Evolutionary conservation across 2,329 filamentous ascomycete genomes (phyloP).

Genomic region (Talaromyces sp.): DNA sequence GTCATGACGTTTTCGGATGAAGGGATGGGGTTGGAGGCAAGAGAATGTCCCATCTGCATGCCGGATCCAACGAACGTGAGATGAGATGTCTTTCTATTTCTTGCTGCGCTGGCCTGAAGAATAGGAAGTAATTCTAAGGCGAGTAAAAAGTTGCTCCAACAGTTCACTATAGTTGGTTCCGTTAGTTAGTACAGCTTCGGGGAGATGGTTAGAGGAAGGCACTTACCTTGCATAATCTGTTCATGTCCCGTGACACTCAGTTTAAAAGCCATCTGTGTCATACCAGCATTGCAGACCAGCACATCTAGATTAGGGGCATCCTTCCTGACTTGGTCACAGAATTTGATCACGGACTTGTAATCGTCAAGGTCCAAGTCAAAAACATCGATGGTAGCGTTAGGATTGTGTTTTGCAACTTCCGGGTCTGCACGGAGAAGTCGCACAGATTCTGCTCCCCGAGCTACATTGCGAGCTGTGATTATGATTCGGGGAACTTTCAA

Average conservation of each 20-base stretch:
- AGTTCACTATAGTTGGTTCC: conserved; percentile 19
- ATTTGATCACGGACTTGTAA: conserved; percentile 19
- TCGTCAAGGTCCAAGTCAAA: conserved; percentile 47
- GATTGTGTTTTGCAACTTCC: conserved; percentile 33
- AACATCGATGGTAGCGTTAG: conserved; percentile 42
- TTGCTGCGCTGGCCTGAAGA: conserved; percentile 17
- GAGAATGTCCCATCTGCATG: conserved; percentile 13
- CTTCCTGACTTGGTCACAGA: conserved; percentile 16
- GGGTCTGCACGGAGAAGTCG: conserved; percentile 16
- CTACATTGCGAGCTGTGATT: conserved; percentile 45
- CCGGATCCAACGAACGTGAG: conserved; percentile 21
- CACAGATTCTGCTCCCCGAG: conserved; percentile 43
- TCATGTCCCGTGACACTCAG: conserved; percentile 22
- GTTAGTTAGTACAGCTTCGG: not conserved
- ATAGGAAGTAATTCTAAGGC: conserved; percentile 21
- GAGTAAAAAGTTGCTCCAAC: conserved; percentile 21
- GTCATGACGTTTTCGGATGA: not conserved
- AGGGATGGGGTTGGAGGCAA: conserved; percentile 3
- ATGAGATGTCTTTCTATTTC: conserved; percentile 14
- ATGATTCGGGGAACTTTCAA: conserved; percentile 44
- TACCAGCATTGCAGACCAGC: conserved; percentile 22
- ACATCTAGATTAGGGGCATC: conserved; percentile 21
- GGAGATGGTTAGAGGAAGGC: not conserved
- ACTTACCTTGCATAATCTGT: conserved; percentile 12
- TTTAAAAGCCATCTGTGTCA: conserved; percentile 18